Evolutionary conservation across 2,329 filamentous ascomycete genomes (phyloP), one percentile per base, ranked within the genome.

Genomic region (Monosporascus cannonballus): DNA sequence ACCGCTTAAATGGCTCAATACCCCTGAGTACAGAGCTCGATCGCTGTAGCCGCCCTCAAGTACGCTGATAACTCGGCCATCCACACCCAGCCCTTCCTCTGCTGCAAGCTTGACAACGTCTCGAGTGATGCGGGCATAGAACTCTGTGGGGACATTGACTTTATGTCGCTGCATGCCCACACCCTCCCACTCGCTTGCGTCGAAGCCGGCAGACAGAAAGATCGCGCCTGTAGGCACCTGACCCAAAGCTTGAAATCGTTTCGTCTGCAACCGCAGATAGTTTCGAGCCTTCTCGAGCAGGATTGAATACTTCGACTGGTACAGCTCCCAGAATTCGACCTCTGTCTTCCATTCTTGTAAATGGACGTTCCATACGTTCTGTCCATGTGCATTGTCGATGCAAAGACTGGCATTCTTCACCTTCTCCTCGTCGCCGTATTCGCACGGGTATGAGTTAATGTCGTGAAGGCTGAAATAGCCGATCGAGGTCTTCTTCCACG

Each of bases 401-500:
- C 95, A 97, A 25, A 96, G 73, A 72, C 92, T 96, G 2, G 95
- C 94, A 62, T 93, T 96, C 66, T 88, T 90, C 49, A 97, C 86
- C 70, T 97, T 97, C 22, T 94, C 90, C 53, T 88, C 83, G 56
- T 97, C 93, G n/a, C 93, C 94, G 67, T 81, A 83, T 69, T 99
- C 94, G 67, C 94, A 99, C 0, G 95, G 94, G 65, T 95, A 99
- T 0, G 93, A 97, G 71, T 99, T 97, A 73, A 99, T 96, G 65
- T 99, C 94, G 68, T 99, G 94, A 44, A 99, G 70, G 68, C 92
- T 96, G 70, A 96, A 97, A 67, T 99, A 99, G 9, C 92, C 94
- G 62, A 97, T 94, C 0, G 87, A 86, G 0, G 87, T 85, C 73
- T 89, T 94, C 72, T 93, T 93, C 78, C 87, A 87, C 30, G 79